Conservation (phyloP, 352 stramenopile species). For the Pythium utonaiense region DNA sequence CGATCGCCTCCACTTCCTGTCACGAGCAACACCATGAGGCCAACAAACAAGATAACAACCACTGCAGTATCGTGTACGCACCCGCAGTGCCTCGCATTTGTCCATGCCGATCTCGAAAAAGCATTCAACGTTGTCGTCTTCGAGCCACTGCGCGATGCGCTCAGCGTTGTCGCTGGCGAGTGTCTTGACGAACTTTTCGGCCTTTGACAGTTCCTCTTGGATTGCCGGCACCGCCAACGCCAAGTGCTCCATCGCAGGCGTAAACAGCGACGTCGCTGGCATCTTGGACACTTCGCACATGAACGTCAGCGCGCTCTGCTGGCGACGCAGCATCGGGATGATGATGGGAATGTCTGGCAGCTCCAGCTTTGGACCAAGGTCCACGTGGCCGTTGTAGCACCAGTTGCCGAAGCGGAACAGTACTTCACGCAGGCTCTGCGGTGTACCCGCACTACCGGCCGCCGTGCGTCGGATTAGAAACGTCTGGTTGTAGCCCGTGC, state of each 20-base stretch:
- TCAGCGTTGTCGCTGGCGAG: slow-evolving; percentile 38
- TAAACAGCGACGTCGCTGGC: slow-evolving; percentile 87
- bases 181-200: slow-evolving; percentile 82
- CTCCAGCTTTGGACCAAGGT: slow-evolving; percentile 86
- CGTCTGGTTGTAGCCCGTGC: slow-evolving; percentile 78
- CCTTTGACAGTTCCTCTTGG: slow-evolving; percentile 81
- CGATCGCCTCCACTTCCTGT: slow-evolving; percentile 90
- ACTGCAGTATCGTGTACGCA: slow-evolving; percentile 8
- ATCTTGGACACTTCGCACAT: slow-evolving; percentile 91
- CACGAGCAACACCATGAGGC: slow-evolving; percentile 1
- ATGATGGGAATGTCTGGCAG: slow-evolving; percentile 91
- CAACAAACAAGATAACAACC: neutral
- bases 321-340: slow-evolving; percentile 91
- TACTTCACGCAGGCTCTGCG: slow-evolving; percentile 80
- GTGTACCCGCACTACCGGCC: slow-evolving; percentile 2
- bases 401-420: slow-evolving; percentile 94
- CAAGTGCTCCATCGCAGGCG: slow-evolving; percentile 86
- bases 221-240: slow-evolving; percentile 73
- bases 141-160: slow-evolving; percentile 81
- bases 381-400: slow-evolving; percentile 93
- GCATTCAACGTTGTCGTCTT: slow-evolving; percentile 84
- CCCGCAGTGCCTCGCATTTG: slow-evolving; percentile 61
- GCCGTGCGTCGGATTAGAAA: slow-evolving; percentile 77
- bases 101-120: slow-evolving; percentile 92
- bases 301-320: slow-evolving; percentile 91